These are phyloP conservation scores for Cytospora schulzeri DNA, from an alignment of 2,329 filamentous ascomycete genomes.

Conservation along the genomic window DNA sequence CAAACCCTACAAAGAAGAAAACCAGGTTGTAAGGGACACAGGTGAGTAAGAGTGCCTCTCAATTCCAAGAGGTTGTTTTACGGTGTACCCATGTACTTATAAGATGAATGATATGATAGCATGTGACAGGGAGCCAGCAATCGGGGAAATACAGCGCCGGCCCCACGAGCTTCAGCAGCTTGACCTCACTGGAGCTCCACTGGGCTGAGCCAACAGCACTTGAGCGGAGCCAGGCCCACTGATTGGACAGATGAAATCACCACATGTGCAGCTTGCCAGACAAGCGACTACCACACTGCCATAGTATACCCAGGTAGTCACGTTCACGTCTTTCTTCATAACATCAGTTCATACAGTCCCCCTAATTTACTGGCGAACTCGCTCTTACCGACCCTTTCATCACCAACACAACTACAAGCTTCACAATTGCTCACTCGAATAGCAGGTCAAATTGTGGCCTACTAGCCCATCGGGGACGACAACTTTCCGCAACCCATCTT, in stretches of 20 bases:
- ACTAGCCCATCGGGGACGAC: background rate
- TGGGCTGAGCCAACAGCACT: background rate
- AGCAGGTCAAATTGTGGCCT: background rate
- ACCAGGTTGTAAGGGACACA: no score
- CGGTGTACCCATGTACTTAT: background rate
- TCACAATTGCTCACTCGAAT: background rate
- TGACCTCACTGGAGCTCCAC: background rate
- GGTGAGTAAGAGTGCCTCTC: background rate
- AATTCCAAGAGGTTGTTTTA: no score
- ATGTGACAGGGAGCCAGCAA: constrained; percentile 9
- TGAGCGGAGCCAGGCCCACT: constrained; percentile 2
- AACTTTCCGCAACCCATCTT: background rate
- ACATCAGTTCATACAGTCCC: background rate
- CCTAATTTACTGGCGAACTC: background rate
- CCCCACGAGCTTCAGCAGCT: constrained; percentile 8
- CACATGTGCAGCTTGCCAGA: constrained; percentile 2
- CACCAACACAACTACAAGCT: background rate
- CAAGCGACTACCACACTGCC: background rate
- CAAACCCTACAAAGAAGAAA: background rate
- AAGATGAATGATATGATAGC: background rate
- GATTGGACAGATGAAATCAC: constrained; percentile 21
- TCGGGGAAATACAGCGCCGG: background rate
- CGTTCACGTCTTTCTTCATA: constrained; percentile 1
- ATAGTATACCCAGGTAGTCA: no score
- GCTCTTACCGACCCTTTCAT: background rate